These are phyloP conservation scores for Pseudocercospora musae DNA, from an alignment of 2,329 filamentous ascomycete genomes.

Conservation along the genomic window DNA sequence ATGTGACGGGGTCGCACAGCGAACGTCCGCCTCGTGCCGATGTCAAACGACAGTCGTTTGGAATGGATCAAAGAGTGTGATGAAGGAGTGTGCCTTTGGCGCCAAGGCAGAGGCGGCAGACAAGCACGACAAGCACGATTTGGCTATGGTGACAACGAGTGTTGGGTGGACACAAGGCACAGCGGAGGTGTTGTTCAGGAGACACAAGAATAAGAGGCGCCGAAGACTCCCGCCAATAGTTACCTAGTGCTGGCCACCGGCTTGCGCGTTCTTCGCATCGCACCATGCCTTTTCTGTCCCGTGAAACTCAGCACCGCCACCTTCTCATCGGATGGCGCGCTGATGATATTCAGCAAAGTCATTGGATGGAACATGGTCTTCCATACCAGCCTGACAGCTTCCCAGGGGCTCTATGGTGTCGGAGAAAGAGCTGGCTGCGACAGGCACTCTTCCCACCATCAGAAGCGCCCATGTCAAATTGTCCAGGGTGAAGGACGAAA, in stretches of 20 bases:
- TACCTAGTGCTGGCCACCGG: background rate
- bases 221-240: background rate
- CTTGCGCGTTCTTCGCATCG: slow-evolving; percentile 21
- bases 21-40: background rate
- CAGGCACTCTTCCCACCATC: background rate
- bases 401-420: background rate
- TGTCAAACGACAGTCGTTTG: slow-evolving; percentile 1
- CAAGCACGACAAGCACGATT: slow-evolving; percentile 19
- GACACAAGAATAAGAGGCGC: slow-evolving; percentile 14
- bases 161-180: slow-evolving; percentile 7
- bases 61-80: slow-evolving; percentile 9
- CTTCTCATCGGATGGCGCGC: background rate
- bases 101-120: slow-evolving; percentile 21
- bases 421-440: background rate
- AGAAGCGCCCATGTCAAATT: slow-evolving; percentile 1
- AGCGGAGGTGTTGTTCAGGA: slow-evolving; percentile 21
- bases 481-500: background rate
- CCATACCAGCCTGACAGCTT: background rate
- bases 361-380: background rate
- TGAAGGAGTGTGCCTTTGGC: slow-evolving; percentile 7
- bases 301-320: slow-evolving; percentile 12
- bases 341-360: slow-evolving; percentile 2
- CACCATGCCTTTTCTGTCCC: slow-evolving; percentile 16
- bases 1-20: slow-evolving; percentile 15
- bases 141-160: slow-evolving; percentile 12